Evolutionary conservation across 2,329 filamentous ascomycete genomes (phyloP), one percentile per base, ranked within the genome.

Genomic region (Hymenoscyphus fraxineus): DNA sequence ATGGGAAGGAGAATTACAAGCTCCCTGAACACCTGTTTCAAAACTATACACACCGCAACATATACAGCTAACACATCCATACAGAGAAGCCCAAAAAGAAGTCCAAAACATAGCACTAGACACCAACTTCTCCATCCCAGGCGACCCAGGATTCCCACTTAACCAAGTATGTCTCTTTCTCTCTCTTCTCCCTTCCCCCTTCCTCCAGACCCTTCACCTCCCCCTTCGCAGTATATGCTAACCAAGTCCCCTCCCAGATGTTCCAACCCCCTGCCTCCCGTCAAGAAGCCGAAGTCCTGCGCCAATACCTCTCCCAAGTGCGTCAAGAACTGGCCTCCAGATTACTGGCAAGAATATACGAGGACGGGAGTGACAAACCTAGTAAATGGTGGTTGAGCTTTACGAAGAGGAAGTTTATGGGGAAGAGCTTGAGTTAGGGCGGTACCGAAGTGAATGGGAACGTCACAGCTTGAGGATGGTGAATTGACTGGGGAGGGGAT

Each of bases 361-460:
- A 90, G 63, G 93, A 93, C 80, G 78, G 91, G 87, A 88, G 79
- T 82, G 78, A 91, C 79, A 85, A 85, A 79, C 86, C 86, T 63
- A 85, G 81, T 78, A 86, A 96, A 87, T 98, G 94, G 92, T 99
- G 95, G 95, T 80, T 99, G 77, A 98, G 95, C 83, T 99, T 97
- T 78, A 92, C 91, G 62, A 98, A 98, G 88, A 89, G 95, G 80
- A 97, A 97, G 87, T 99, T 99, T 77, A 98, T 99, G 95, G 93
- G 93, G 77, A 98, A 98, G 87, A 85, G 86, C 71, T 81, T 95
- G 79, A 93, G 58, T 39, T 57, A n/a, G 51, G 32, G 60, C 32
- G 35, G 27, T 55, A 35, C 16, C 9, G 31, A n/a, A 40, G 51
- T 32, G 55, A 54, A 44, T 19, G 7, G 39, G 44, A 35, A 59